phyloP scores from a whole-genome alignment of 1,139 yeast species.

The Petasospora fabianii region DNA sequence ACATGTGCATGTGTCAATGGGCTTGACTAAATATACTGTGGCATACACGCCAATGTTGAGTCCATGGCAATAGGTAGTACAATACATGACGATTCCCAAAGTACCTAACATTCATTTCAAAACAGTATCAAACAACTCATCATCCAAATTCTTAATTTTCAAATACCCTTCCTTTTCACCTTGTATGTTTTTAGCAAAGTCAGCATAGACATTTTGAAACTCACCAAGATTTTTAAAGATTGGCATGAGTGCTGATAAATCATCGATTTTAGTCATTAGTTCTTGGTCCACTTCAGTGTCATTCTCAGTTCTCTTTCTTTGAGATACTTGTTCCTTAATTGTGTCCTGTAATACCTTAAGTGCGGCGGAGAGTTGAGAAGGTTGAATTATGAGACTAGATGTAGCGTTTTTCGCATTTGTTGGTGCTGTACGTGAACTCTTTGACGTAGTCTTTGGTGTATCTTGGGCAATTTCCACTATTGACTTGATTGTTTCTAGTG shows the following conservation, averaged over 20 bases:
- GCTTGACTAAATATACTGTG: too few species aligned
- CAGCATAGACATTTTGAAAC: constrained; percentile 45
- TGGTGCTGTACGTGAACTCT: constrained; percentile 19
- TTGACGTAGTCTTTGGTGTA: neutral
- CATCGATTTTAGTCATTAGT: constrained; percentile 38
- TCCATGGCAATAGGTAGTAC: too few species aligned
- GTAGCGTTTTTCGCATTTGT: constrained; percentile 13
- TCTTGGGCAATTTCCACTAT: constrained; percentile 30
- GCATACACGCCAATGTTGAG: too few species aligned
- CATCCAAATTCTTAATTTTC: constrained; percentile 25
- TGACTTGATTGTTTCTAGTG: constrained; percentile 42
- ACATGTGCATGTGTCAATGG: too few species aligned
- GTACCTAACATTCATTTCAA: constrained; percentile 7
- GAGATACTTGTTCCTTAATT: constrained; percentile 36
- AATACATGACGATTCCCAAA: neutral
- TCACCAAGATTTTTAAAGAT: constrained; percentile 48
- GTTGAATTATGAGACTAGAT: constrained; percentile 23
- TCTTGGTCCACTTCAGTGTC: constrained; percentile 30
- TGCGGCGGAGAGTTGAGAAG: constrained; percentile 38
- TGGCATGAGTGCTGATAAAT: constrained; percentile 45
- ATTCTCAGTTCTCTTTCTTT: constrained; percentile 27
- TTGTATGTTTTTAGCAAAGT: constrained; percentile 38
- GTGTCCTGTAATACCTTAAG: constrained; percentile 41
- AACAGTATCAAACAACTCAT: constrained; percentile 19
- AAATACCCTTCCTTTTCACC: constrained; percentile 36